Evolutionary conservation across 2,329 filamentous ascomycete species (phyloP).

Genomic region (Xylaria sp.): DNA sequence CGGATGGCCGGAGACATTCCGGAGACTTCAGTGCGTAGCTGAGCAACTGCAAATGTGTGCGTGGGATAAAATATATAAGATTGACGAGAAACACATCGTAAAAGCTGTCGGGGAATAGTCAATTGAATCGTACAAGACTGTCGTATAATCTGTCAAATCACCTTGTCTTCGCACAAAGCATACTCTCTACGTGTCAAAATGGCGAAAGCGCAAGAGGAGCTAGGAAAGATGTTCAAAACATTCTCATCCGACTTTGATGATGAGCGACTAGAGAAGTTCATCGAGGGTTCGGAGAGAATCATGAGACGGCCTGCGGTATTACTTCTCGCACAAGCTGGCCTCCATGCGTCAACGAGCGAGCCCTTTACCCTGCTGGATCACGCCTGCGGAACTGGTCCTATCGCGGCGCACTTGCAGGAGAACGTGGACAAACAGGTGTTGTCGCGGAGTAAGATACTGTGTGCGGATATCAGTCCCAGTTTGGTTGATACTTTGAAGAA

Average conservation of each 20-base stretch:
- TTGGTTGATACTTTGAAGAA: slow-evolving; percentile 56
- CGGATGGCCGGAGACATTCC: slow-evolving; percentile 33
- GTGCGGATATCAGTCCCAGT: slow-evolving; percentile 58
- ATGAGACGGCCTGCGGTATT: slow-evolving; percentile 40
- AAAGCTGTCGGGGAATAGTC: background rate
- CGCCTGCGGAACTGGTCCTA: slow-evolving; percentile 64
- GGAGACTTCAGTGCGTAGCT: slow-evolving; percentile 15
- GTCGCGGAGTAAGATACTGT: slow-evolving; percentile 59
- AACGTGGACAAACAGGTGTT: slow-evolving; percentile 54
- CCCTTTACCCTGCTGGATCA: slow-evolving; percentile 61
- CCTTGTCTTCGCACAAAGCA: too few relatives aligned
- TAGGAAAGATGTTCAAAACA: slow-evolving; percentile 41
- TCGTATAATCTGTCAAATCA: too few relatives aligned
- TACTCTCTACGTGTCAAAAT: slow-evolving; percentile 26
- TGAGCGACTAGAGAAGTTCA: slow-evolving; percentile 37
- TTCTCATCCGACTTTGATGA: slow-evolving; percentile 27
- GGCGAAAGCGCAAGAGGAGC: slow-evolving; percentile 38
- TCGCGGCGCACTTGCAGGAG: slow-evolving; percentile 58
- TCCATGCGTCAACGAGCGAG: slow-evolving; percentile 38
- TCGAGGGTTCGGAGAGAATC: slow-evolving; percentile 40
- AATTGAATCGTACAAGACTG: background rate
- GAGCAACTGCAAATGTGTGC: background rate
- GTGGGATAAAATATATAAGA: slow-evolving; percentile 1
- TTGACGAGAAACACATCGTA: background rate
- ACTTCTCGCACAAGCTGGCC: slow-evolving; percentile 50